Base-by-base conservation (phyloP, 2,329 filamentous ascomycete genomes). In the Septoria petroselini region DNA sequence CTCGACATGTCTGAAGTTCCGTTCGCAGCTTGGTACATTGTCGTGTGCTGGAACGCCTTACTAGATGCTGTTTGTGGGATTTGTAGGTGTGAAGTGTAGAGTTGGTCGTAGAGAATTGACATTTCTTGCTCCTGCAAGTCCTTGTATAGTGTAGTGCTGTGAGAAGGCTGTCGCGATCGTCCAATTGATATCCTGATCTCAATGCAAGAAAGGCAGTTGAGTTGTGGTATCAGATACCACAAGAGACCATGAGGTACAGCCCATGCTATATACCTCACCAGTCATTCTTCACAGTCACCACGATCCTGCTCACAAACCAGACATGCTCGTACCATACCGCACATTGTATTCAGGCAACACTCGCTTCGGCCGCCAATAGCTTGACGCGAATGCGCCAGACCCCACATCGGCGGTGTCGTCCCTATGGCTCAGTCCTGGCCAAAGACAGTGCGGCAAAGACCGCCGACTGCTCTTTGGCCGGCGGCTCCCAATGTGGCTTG, bases 71-170 rank as follows among this genome's bases (percentile, higher is more conserved):
- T 47, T 1, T 39, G 29, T 17, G 49, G 49, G 4, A 42, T 9
- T 8, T 41, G 49, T 8, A 37, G 25, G 38, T 31, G 19, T 17
- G 49, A 52, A 8, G 42, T 43, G 31, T 52, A 52, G 29, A 52
- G 49, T 42, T 52, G 49, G 39, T 52, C 49, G 35, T 45, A 47
- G 17, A 52, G 49, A 31, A 52, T 52, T 6, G 40, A 45, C 49
- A 52, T 47, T 14, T 14, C 12, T 19, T 8, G 41, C 14, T 9
- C 14, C n/a, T n/a, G n/a, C n/a, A n/a, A n/a, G 30, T 17, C 30
- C n/a, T 33, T 33, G 30, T 33, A n/a, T n/a, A n/a, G n/a, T n/a
- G n/a, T n/a, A 18, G 41, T 33, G 29, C n/a, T n/a, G n/a, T n/a
- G n/a, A n/a, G n/a, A n/a, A n/a, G n/a, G n/a, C n/a, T n/a, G n/a